Conservation (phyloP, 73 alveolate genomes). For the Paramecium caudatum region DNA sequence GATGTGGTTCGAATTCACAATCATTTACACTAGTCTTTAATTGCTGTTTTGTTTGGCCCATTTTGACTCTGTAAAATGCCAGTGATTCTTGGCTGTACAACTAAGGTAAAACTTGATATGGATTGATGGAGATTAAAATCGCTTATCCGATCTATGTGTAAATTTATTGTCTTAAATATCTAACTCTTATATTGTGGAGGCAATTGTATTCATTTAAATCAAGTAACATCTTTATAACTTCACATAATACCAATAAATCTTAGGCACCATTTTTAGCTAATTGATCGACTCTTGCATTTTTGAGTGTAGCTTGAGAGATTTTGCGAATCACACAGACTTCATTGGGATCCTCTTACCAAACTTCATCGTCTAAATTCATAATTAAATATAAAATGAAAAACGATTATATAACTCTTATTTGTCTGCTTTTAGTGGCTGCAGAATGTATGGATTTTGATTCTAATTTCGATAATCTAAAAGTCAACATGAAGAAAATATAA, state of each 20-base stretch:
- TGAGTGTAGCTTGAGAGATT: background rate
- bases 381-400: background rate
- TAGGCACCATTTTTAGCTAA: background rate
- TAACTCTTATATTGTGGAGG: constrained; percentile 83
- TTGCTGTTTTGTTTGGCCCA: background rate
- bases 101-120: constrained; percentile 88
- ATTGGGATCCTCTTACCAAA: background rate
- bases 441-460: constrained; percentile 9
- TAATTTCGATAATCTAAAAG: constrained; percentile 1
- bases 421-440: constrained; percentile 15
- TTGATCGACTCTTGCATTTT: background rate
- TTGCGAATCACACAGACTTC: background rate
- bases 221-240: background rate
- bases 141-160: constrained; percentile 96
- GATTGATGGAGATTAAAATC: constrained; percentile 93
- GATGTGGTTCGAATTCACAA: constrained; percentile 89
- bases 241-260: background rate
- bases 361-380: constrained; percentile 27
- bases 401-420: constrained; percentile 19
- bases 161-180: constrained; percentile 86
- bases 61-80: constrained; percentile 82
- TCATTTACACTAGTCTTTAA: background rate
- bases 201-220: constrained; percentile 89
- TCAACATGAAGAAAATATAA: constrained; percentile 12
- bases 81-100: constrained; percentile 83